Evolutionary conservation across 306 rosid species (phyloP).

Genomic region (Vigna trinervia): DNA sequence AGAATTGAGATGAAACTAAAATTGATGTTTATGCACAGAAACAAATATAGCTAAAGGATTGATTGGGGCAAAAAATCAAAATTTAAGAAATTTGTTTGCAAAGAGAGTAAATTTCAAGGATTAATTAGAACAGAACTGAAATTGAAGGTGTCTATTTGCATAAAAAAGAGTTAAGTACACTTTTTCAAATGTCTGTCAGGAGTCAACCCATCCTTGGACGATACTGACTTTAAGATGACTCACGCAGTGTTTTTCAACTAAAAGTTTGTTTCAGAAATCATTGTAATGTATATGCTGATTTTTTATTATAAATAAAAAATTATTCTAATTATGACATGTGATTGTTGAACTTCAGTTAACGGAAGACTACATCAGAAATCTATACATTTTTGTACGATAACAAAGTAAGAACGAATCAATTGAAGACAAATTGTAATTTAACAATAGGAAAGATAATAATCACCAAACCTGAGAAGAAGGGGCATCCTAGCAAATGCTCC

Average conservation of each 20-base stretch:
- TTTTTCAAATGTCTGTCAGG: background rate
- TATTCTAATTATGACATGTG: background rate
- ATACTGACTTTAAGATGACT: slow-evolving; percentile 22
- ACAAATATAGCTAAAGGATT: too few species aligned
- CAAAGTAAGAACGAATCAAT: background rate
- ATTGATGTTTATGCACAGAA: background rate
- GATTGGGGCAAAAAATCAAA: too few species aligned
- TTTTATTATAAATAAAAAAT: slow-evolving; percentile 3
- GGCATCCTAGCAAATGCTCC: slow-evolving; percentile 93
- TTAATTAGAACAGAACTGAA: background rate
- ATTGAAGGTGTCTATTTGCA: too few species aligned
- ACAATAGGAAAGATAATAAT: slow-evolving; percentile 16
- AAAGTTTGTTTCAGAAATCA: slow-evolving; percentile 1
- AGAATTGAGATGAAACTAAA: background rate
- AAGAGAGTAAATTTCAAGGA: background rate
- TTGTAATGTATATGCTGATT: background rate
- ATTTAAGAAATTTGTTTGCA: background rate
- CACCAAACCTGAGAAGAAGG: slow-evolving; percentile 78
- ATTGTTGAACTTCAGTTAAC: slow-evolving; percentile 5
- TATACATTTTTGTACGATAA: background rate
- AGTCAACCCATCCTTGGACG: slow-evolving; percentile 19
- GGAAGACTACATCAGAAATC: slow-evolving; percentile 15
- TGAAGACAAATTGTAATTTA: background rate
- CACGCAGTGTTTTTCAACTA: slow-evolving; percentile 32
- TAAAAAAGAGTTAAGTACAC: background rate